Evolutionary conservation across 192 early-diverging fungal genomes (phyloP).

Genomic region (Backusella westeae): DNA sequence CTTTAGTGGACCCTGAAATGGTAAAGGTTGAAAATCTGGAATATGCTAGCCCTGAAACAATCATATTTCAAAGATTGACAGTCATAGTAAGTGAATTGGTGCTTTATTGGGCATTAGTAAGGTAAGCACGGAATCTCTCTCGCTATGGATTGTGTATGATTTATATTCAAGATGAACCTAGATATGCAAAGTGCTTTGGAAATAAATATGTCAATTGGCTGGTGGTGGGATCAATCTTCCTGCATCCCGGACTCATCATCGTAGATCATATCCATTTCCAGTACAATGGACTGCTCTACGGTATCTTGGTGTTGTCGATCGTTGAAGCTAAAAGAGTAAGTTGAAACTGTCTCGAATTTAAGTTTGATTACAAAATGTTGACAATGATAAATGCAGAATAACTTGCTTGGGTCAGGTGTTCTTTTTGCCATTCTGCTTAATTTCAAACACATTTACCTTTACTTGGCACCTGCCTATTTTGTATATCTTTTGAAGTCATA

Average conservation of each 20-base stretch:
- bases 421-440: constrained; percentile 88
- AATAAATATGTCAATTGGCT: constrained; percentile 35
- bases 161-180: neutral
- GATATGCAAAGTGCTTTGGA: constrained; percentile 24
- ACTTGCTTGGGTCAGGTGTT: constrained; percentile 62
- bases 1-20: constrained; percentile 66
- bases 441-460: constrained; percentile 97
- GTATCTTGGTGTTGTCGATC: constrained; percentile 80
- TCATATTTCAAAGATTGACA: constrained; percentile 81
- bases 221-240: constrained; percentile 56
- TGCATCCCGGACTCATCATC: constrained; percentile 74
- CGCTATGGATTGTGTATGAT: neutral
- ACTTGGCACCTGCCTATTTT: constrained; percentile 92
- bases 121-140: constrained; percentile 32
- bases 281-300: constrained; percentile 94
- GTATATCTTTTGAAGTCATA: constrained; percentile 78
- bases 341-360: neutral
- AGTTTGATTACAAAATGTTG: neutral
- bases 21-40: constrained; percentile 66
- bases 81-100: constrained; percentile 84
- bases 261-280: constrained; percentile 98
- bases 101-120: constrained; percentile 63
- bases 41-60: constrained; percentile 63
- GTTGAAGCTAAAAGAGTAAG: constrained; percentile 65
- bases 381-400: constrained; percentile 39